Evolutionary conservation across 768 basidiomycete genomes (phyloP).

Genomic region (Trametes gibbosa): DNA sequence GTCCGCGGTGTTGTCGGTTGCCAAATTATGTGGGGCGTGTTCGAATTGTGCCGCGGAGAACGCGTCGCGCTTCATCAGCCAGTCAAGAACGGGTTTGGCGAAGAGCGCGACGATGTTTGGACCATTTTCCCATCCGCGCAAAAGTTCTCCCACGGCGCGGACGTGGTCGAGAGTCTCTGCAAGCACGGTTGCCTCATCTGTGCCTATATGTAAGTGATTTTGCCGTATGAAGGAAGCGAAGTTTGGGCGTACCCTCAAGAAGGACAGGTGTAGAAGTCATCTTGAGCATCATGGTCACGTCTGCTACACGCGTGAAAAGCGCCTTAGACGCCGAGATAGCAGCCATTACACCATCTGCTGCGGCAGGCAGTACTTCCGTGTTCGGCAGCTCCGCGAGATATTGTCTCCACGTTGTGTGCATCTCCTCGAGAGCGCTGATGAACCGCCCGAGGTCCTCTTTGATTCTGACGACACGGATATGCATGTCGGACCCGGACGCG

Average conservation of each 20-base stretch:
- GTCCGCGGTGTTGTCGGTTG: conserved; percentile 31
- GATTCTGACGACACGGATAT: conserved; percentile 20
- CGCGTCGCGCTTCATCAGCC: conserved; percentile 24
- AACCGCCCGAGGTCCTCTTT: conserved; percentile 29
- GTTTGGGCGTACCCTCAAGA: conserved; percentile 33
- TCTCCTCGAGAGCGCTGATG: conserved; percentile 30
- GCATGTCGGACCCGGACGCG: conserved; percentile 23
- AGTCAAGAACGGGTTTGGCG: conserved; percentile 30
- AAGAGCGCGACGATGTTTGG: conserved; percentile 27
- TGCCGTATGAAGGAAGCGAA: neutral
- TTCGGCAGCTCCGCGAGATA: conserved; percentile 27
- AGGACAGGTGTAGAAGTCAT: conserved; percentile 34
- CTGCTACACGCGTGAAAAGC: conserved; percentile 25
- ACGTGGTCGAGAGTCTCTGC: conserved; percentile 10
- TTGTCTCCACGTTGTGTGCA: conserved; percentile 24
- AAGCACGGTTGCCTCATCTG: conserved; percentile 13
- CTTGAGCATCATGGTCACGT: conserved; percentile 24
- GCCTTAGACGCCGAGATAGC: conserved; percentile 21
- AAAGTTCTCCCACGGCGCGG: neutral
- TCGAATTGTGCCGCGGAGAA: neutral
- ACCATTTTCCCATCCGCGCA: conserved; percentile 7
- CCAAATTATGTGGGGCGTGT: neutral
- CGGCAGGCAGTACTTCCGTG: conserved; percentile 31
- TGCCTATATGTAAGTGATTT: neutral
- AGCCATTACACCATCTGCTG: conserved; percentile 1